Percentiles rank a stretch among this genome's conserved stretches.
phyloP scores from a whole-genome alignment of 371 early-diverging fungal species.

The Mycotypha africana region DNA sequence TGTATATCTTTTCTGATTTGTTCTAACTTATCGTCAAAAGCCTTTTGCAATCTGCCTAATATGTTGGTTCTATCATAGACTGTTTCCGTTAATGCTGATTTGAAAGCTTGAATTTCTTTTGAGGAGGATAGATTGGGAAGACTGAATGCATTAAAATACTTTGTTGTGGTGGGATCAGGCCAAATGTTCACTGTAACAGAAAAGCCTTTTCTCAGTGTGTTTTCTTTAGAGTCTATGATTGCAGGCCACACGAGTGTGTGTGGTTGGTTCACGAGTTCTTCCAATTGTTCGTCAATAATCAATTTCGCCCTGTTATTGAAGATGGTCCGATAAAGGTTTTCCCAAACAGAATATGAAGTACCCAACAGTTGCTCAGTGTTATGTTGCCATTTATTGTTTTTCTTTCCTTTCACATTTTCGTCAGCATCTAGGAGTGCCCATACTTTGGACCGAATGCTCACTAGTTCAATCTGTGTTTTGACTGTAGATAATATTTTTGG shows the following conservation, averaged over 20 bases:
- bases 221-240: conserved; percentile 16
- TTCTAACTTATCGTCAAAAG: conserved; percentile 18
- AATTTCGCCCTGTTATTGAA: conserved; percentile 32
- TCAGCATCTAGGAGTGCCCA: conserved; percentile 32
- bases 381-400: conserved; percentile 10
- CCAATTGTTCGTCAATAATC: conserved; percentile 24
- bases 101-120: conserved; percentile 21
- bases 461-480: conserved; percentile 24
- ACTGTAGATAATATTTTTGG: conserved; percentile 27
- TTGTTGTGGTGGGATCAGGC: conserved; percentile 7
- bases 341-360: conserved; percentile 34
- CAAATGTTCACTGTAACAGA: conserved; percentile 11
- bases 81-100: conserved; percentile 17
- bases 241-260: conserved; percentile 21
- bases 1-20: conserved; percentile 18
- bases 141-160: conserved; percentile 6
- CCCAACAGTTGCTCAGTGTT: conserved; percentile 16
- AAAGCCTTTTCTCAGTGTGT: background rate
- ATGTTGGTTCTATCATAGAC: conserved; percentile 19
- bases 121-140: conserved; percentile 24
- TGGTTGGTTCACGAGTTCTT: conserved; percentile 31
- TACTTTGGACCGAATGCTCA: conserved; percentile 24
- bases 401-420: conserved; percentile 18
- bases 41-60: conserved; percentile 11
- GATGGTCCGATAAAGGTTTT: conserved; percentile 24